Base-by-base conservation (phyloP, 169 alveolate genomes). In the Plasmodium falciparum region DNA sequence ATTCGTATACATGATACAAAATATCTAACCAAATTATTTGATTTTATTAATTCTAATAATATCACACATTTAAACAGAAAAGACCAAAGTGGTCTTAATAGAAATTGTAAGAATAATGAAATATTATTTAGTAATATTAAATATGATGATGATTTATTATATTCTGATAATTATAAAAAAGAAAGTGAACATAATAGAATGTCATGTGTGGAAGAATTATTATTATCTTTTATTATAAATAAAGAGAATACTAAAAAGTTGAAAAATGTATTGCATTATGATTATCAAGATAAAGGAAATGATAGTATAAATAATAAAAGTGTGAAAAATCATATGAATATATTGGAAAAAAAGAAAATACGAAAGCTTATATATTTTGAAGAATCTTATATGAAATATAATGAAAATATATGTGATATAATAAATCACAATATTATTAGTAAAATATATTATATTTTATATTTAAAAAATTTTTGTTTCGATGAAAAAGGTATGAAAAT, bases 351-450 rank as follows among this genome's bases (percentile, higher is more conserved):
- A 39, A 45, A 39, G 20, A 67, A 13, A 22, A 29, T 12, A 66
- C 47, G 22, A 26, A 39, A 67, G 1, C 59, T 24, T 4, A 54
- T 78, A 78, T 45, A 78, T 66, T 78, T 78, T 22, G 67, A 47
- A 50, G 80, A 78, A 52, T 22, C 72, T 56, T 78, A 78, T 33
- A 78, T 78, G 78, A 78, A 78, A 65, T 78, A 66, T 58, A 15
- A 69, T 2, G 20, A 58, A 8, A 39, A 52, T n/a, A 5, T 78
- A n/a, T 29, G 39, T 45, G 78, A 78, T 20, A 20, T 26, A 39
- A 29, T 78, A 24, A 70, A 78, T 26, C 78, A 78, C 11, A 20
- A 78, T 45, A 63, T 78, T 54, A 59, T 59, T 52, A 67, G 65
- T 65, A 66, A 66, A 15, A 20, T 66, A n/a, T 39, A 39, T 39